Evolutionary conservation across 306 rosid species (phyloP).

Genomic region (Dryas alaskensis): DNA sequence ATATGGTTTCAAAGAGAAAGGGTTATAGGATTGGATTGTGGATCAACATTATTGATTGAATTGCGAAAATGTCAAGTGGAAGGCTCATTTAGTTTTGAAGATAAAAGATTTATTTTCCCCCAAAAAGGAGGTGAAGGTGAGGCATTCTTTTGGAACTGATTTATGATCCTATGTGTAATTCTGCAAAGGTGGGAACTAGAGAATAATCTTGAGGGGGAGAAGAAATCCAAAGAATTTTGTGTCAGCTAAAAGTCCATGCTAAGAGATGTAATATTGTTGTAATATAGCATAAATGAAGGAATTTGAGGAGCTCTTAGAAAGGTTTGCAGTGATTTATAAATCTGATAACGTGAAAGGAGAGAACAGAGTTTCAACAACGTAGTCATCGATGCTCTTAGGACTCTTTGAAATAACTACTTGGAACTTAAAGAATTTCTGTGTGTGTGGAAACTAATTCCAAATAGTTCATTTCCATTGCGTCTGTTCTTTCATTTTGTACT

Average conservation of each 20-base stretch:
- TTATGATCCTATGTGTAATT: neutral
- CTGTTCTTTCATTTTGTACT: neutral
- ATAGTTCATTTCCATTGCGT: neutral
- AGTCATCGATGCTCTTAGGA: neutral
- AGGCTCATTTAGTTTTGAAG: neutral
- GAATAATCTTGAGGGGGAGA: neutral
- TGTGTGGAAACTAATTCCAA: neutral
- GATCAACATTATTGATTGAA: neutral
- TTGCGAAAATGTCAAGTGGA: neutral
- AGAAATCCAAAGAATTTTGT: neutral
- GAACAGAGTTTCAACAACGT: neutral
- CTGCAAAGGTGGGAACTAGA: slow-evolving; percentile 2
- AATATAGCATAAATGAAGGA: neutral
- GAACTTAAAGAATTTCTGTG: neutral
- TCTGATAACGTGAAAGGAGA: neutral
- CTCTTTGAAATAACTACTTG: neutral
- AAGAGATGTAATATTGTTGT: neutral
- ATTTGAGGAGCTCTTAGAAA: neutral
- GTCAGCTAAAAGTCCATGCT: neutral
- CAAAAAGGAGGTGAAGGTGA: neutral
- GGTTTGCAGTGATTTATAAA: neutral
- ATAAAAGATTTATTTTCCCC: neutral
- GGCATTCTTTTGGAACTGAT: neutral
- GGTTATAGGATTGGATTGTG: neutral
- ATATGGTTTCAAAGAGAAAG: neutral